phyloP scores from a whole-genome alignment of 2,329 filamentous ascomycete species.

The Proliferodiscus dingleyae region DNA sequence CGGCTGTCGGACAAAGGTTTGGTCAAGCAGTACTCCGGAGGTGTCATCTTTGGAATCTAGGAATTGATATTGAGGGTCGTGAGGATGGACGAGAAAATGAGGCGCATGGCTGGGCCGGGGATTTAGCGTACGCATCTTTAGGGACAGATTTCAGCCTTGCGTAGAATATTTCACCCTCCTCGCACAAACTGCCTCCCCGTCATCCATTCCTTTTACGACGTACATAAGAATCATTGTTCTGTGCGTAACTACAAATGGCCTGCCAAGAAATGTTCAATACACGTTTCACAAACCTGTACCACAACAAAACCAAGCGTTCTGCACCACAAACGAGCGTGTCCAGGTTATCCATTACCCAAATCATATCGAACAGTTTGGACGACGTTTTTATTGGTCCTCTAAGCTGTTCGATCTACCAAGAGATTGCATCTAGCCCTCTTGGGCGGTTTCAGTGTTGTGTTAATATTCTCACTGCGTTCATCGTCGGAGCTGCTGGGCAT shows the following conservation, averaged over 20 bases:
- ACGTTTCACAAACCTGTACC: constrained; percentile 12
- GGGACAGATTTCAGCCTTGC: too few relatives aligned
- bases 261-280: constrained; percentile 1
- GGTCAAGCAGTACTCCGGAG: neutral
- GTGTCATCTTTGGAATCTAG: neutral
- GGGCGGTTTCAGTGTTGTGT: constrained; percentile 17
- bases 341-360: too few relatives aligned
- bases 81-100: neutral
- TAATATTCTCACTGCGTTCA: constrained; percentile 22
- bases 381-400: constrained; percentile 22
- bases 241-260: neutral
- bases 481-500: constrained; percentile 26
- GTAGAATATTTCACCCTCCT: too few relatives aligned
- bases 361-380: constrained; percentile 12
- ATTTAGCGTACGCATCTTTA: too few relatives aligned
- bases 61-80: neutral
- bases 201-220: neutral
- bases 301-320: neutral
- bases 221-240: too few relatives aligned
- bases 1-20: constrained; percentile 1
- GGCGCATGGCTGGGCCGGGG: too few relatives aligned
- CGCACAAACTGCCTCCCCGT: too few relatives aligned
- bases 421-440: constrained; percentile 18
- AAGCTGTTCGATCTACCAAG: constrained; percentile 14
- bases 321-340: too few relatives aligned